Evolutionary conservation across 192 early-diverging fungal species (phyloP), one percentile per base, ranked within the genome.

Genomic region (Mortierella antarctica): DNA sequence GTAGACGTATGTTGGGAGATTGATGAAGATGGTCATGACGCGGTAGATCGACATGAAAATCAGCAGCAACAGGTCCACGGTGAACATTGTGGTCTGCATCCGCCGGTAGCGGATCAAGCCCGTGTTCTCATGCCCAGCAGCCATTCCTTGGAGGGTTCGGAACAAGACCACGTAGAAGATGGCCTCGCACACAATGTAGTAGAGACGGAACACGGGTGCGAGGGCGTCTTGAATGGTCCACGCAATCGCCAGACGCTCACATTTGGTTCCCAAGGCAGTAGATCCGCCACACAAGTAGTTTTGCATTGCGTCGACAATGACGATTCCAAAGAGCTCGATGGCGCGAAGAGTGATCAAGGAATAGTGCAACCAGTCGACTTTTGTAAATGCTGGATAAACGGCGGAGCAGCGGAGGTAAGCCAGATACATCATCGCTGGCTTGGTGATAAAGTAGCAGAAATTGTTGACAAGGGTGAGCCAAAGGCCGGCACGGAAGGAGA

Each of bases 401-500:
- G 81, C 68, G 3, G 72, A 71, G 21, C 81, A 83, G 0, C 81
- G 68, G 12, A 83, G 55, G 55, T 83, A 83, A 21, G 82, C 82
- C 62, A 83, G 44, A 47, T 83, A 83, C 75, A 83, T 77, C 11
- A 65, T 68, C 4, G 41, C 57, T 10, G 82, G 82, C 46, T 83
- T 83, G 9, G 71, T 70, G 50, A 83, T 46, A 21, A 83, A 83
- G 51, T 83, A 83, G n/a, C 71, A 62, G 17, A 78, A n/a, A 41
- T 83, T 83, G 66, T 79, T 83, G n/a, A 79, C 52, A 12, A 80
- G 63, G n/a, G 63, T 79, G 14, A 73, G 49, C 76, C 76, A 80
- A 0, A 79, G 64, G 10, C 60, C 74, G 0, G 64, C 41, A 11
- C 62, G 14, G 57, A 59, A 53, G 9, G 68, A 70, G 11, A 83